Evolutionary conservation across 345 rosid species (phyloP).

Genomic region (Excoecaria agallocha): DNA sequence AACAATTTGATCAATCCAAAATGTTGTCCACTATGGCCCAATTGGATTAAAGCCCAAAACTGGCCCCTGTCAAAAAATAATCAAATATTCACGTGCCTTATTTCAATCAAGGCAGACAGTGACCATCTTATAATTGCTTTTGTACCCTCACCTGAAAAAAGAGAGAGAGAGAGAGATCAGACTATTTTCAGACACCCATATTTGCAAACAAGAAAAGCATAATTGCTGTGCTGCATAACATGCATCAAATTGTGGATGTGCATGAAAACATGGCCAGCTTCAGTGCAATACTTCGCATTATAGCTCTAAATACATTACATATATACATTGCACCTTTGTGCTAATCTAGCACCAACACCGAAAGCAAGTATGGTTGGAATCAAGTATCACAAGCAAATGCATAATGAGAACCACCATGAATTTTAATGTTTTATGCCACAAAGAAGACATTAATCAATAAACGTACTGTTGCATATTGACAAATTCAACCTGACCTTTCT

Average conservation of each 20-base stretch:
- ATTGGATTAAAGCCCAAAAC: too few species aligned
- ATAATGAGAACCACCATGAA: background rate
- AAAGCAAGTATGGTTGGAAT: background rate
- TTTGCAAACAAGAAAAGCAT: too few species aligned
- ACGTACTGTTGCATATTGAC: background rate
- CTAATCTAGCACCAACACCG: background rate
- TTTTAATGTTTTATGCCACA: background rate
- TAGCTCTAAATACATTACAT: too few species aligned
- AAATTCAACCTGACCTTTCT: constrained; percentile 8
- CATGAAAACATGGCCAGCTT: too few species aligned
- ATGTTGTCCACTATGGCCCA: background rate
- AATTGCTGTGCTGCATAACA: too few species aligned
- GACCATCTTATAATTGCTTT: background rate
- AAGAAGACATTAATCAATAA: background rate
- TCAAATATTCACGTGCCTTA: background rate
- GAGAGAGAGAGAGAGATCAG: too few species aligned
- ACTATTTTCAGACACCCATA: too few species aligned
- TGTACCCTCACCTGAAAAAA: background rate
- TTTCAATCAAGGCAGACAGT: background rate
- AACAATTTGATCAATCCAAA: background rate
- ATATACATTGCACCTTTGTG: too few species aligned
- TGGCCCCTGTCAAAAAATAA: background rate
- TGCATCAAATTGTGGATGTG: too few species aligned
- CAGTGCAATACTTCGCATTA: too few species aligned
- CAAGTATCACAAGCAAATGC: background rate